Evolutionary conservation across 345 rosid species (phyloP), one percentile per base, ranked within the genome.

Genomic region (Syzygium aromaticum): DNA sequence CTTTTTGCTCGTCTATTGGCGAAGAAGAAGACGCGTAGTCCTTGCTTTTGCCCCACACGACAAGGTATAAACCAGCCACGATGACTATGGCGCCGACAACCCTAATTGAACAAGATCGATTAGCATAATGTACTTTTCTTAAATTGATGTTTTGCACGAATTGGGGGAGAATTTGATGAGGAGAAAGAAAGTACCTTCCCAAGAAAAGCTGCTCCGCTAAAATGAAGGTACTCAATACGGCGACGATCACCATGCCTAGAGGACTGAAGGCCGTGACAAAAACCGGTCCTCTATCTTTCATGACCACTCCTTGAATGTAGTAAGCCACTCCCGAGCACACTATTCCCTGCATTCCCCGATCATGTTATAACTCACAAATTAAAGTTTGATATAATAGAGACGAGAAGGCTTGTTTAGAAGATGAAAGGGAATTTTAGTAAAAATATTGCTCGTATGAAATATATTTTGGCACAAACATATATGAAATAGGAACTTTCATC

Each of bases 251-350:
- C 99, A 95, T 95, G 90, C 95, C 85, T 0, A 98, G 88, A 12
- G 99, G 99, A 89, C 87, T 93, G 19, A 96, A 96, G 67, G 99
- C 99, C 30, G 97, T 91, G 17, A 98, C 97, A 85, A 96, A 98
- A 53, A 98, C 99, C 0, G 99, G 99, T 21, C 99, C 99, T 90
- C 95, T 93, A 9, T 94, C 95, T 87, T 93, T 92, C 98, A 95
- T 96, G 78, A 95, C 91, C 54, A 94, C 54, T 56, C 97, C 99
- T 91, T 94, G 95, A 30, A 95, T 86, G 92, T 95, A 96, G 86
- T 95, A 97, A 86, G 96, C 92, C 33, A 96, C 85, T 82, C 98
- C 98, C 0, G 99, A 93, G 84, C 98, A 94, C 52, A 96, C 85
- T 67, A 96, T 86, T 7, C 99, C 99, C 98, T 97, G 94, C 91